Evolutionary conservation across 2,329 filamentous ascomycete genomes (phyloP).

Genomic region (Zopfia rhizophila): DNA sequence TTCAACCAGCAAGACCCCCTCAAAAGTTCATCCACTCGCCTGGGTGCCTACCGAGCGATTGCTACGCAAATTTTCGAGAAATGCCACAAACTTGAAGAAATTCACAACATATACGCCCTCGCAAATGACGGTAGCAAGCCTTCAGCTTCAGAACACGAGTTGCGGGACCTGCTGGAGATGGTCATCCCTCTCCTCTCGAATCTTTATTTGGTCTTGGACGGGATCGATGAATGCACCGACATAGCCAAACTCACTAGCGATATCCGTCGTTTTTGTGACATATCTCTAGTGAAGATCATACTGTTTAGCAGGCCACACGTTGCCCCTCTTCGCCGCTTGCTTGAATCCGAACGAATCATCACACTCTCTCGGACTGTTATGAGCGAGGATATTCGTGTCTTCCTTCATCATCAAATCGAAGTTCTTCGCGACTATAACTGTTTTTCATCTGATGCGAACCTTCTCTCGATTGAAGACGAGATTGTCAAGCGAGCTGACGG

Average conservation of each 20-base stretch:
- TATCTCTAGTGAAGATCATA: conserved; percentile 1
- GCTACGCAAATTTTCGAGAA: not conserved
- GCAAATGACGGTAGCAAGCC: conserved; percentile 1
- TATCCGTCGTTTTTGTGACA: not conserved
- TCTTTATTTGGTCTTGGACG: not conserved
- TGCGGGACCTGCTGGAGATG: not conserved
- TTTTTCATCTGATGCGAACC: not conserved
- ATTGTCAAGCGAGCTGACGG: conserved; percentile 4
- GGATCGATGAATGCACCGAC: not conserved
- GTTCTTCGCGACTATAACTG: not conserved
- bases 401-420: not conserved
- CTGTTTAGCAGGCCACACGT: conserved; percentile 3
- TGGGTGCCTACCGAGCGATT: conserved; percentile 1
- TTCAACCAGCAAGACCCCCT: conserved; percentile 1
- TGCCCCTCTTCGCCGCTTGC: not conserved
- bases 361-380: not conserved
- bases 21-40: not conserved
- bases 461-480: not conserved
- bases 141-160: not conserved
- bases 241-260: not conserved
- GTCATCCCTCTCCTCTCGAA: not conserved
- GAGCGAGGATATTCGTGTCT: not conserved
- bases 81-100: not conserved
- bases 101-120: not conserved
- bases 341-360: conserved; percentile 1